Base-by-base conservation (phyloP, 1,284 basidiomycete species). In the Inonotus hispidus region DNA sequence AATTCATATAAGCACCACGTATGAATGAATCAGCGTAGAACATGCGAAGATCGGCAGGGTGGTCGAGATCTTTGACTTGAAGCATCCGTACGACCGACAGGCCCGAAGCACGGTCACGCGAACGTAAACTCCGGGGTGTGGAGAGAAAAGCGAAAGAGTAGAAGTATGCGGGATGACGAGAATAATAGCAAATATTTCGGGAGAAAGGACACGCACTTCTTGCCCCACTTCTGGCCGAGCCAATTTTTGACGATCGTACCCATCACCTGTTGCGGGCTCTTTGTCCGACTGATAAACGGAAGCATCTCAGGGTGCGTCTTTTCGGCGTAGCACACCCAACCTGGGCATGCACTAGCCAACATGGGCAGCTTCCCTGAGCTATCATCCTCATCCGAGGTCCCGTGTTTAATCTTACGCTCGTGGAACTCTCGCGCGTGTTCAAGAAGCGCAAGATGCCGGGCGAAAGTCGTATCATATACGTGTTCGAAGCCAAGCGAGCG, bases 251-350 rank as follows among this genome's bases (percentile, higher is more conserved):
- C 93, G 47, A 99, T 74, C 2, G 90, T 89, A 4, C 97, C 97
- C 83, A 96, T 93, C 56, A 97, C 81, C 68, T 95, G 95, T 73
- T 98, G 95, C 8, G 94, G 90, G 68, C 93, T 96, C 75, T 97
- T 94, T 45, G 92, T 93, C 27, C 79, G 79, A 50, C 90, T 85
- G 61, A 99, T 88, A 68, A 95, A 93, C 1, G 94, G 93, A 10
- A 99, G 73, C 79, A 99, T 88, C 71, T 97, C 95, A 1, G 89
- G 80, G 70, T 98, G 96, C 0, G 96, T 90, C 79, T 99, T 99
- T 75, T 99, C 97, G 16, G 95, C 96, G 71, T 98, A 99, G 73
- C 96, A 99, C 60, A 99, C 90, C 97, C 97, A 99, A 25, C 97
- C 97, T 0, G 97, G 97, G 75, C 97, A 99, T 11, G 96, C 93